Base-by-base conservation (phyloP, 345 rosid genomes). In the Camelina neglecta region DNA sequence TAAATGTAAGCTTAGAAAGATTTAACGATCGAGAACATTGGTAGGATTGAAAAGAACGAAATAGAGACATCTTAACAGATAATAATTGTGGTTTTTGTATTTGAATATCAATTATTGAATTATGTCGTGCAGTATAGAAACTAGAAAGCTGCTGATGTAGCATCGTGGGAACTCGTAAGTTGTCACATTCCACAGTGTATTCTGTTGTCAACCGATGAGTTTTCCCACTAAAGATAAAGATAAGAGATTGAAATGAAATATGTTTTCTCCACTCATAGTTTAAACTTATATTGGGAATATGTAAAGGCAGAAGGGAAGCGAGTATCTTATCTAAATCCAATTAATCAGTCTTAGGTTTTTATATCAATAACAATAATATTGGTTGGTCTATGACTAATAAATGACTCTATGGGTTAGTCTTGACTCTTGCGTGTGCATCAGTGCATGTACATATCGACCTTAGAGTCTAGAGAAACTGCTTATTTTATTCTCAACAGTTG, bases 201-300 rank as follows among this genome's bases (percentile, higher is more conserved):
- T 61, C 13, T 38, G 24, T n/a, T 50, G 7, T 23, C 7, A 29
- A 31, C 50, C 65, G 38, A 65, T 38, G 21, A 29, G 26, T 26
- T 42, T 60, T 68, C 20, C 75, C 74, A 76, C 70, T 69, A 26
- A 69, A 48, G 11, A 39, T 75, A 51, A 21, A 36, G 39, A 16
- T 61, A 6, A 21, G 53, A 55, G 6, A 38, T 44, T 50, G n/a
- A 7, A 60, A 61, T 8, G 33, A 35, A 38, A 58, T 67, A 38
- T 33, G 29, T 24, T 47, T 66, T 3, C 26, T 24, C 60, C 54
- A 75, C 67, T 75, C n/a, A 47, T 67, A 58, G 16, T 59, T 47
- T 18, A 18, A 18, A 18, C 18, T 18, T 58, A 50, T 51, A 42
- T 21, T 41, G 79, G 49, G 1, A 1, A 36, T 72, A 47, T 48